phyloP scores from a whole-genome alignment of 1,284 basidiomycete species.

The Neotropicomus parvogracilis region DNA sequence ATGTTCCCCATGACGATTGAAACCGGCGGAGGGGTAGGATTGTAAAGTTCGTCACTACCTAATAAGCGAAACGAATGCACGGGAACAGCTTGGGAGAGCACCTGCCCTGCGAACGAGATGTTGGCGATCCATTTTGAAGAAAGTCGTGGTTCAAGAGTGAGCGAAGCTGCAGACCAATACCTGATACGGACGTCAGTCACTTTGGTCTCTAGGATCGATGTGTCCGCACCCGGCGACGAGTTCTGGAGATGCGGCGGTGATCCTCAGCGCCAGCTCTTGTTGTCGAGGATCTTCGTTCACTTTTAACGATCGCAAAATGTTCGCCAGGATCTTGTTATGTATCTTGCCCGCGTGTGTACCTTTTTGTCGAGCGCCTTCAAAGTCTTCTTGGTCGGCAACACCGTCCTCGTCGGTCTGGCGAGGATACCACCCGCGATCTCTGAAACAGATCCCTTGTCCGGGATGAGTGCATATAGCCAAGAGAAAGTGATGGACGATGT shows the following conservation, averaged over 20 bases:
- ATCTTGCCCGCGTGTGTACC: slow-evolving; percentile 46
- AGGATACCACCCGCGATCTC: slow-evolving; percentile 88
- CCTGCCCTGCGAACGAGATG: slow-evolving; percentile 73
- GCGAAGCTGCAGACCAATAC: slow-evolving; percentile 72
- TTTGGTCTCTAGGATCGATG: not conserved
- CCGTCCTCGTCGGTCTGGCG: slow-evolving; percentile 45
- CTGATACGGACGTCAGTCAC: slow-evolving; percentile 35
- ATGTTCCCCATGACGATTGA: slow-evolving; percentile 69
- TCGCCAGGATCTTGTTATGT: slow-evolving; percentile 83
- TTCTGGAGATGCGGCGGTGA: slow-evolving; percentile 81
- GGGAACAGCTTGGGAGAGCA: slow-evolving; percentile 77
- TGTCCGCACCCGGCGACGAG: slow-evolving; percentile 69
- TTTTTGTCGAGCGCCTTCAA: slow-evolving; percentile 28
- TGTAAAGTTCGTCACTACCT: slow-evolving; percentile 40
- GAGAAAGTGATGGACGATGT: slow-evolving; percentile 85
- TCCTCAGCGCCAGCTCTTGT: slow-evolving; percentile 79
- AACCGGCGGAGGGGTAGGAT: slow-evolving; percentile 71
- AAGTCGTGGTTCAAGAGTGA: slow-evolving; percentile 83
- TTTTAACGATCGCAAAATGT: slow-evolving; percentile 69
- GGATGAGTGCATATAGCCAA: slow-evolving; percentile 83
- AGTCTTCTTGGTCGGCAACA: slow-evolving; percentile 19
- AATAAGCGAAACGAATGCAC: slow-evolving; percentile 56
- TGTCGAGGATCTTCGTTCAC: slow-evolving; percentile 84
- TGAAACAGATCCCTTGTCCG: slow-evolving; percentile 84
- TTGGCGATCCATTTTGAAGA: slow-evolving; percentile 89